Conservation (phyloP, 163 green algal genomes). For the Volvox carteri region DNA sequence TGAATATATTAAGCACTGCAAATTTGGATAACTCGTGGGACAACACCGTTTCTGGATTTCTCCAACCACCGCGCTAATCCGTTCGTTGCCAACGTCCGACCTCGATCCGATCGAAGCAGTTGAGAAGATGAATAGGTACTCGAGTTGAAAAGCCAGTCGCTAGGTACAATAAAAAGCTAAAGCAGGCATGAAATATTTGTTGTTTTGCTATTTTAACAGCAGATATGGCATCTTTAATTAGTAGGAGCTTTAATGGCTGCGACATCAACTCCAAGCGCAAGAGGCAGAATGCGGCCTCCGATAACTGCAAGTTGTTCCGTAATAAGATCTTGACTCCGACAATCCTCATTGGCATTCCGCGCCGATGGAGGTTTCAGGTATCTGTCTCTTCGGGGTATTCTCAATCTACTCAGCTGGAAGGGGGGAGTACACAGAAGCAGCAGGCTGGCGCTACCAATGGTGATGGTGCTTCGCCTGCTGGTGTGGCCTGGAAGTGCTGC, state of each 20-base stretch:
- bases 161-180: too few relatives aligned
- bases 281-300: neutral
- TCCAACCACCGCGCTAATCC: too few relatives aligned
- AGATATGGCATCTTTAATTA: neutral
- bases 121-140: too few relatives aligned
- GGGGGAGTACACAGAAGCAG: neutral
- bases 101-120: too few relatives aligned
- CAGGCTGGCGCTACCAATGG: neutral
- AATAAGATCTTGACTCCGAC: neutral
- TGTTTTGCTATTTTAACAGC: neutral
- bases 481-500: constrained; percentile 8
- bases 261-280: neutral
- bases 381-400: neutral
- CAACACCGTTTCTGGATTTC: too few relatives aligned
- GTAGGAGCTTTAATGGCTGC: neutral
- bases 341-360: neutral
- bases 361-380: neutral
- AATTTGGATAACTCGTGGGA: too few relatives aligned
- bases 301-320: neutral
- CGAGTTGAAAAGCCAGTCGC: too few relatives aligned
- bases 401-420: neutral
- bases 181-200: neutral
- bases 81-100: too few relatives aligned
- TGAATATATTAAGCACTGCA: too few relatives aligned
- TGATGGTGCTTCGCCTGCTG: neutral